Evolutionary conservation across 2,329 filamentous ascomycete genomes (phyloP).

Genomic region (Scopulariopsis brevicaulis): DNA sequence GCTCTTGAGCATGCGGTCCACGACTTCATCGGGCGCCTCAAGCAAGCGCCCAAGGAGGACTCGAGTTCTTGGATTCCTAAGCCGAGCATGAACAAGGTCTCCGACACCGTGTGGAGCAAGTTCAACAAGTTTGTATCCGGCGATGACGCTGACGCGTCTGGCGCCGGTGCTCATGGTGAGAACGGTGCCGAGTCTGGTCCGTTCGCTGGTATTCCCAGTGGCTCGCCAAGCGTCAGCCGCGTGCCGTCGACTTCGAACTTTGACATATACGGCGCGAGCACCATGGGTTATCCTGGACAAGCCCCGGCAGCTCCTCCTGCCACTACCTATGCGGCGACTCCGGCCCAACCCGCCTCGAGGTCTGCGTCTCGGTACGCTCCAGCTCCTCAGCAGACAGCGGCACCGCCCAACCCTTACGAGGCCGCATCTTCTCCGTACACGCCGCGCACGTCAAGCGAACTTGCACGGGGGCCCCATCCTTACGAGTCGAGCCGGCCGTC

Average conservation of each 20-base stretch:
- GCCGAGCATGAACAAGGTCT: slow-evolving; percentile 92
- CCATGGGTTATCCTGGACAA: slow-evolving; percentile 5
- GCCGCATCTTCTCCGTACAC: slow-evolving; percentile 10
- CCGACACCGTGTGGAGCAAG: slow-evolving; percentile 77
- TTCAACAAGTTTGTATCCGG: slow-evolving; percentile 97
- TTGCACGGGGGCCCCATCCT: slow-evolving; percentile 13
- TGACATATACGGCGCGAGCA: slow-evolving; percentile 57
- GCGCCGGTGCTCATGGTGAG: slow-evolving; percentile 43
- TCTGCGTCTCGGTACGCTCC: slow-evolving; percentile 40
- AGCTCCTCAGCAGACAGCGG: slow-evolving; percentile 15
- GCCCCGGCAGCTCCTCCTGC: slow-evolving; percentile 16
- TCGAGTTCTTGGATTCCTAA: slow-evolving; percentile 86
- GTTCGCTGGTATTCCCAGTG: slow-evolving; percentile 63
- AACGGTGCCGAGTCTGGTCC: slow-evolving; percentile 55
- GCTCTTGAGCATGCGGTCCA: slow-evolving; percentile 66
- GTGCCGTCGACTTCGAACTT: slow-evolving; percentile 59
- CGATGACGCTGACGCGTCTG: slow-evolving; percentile 72
- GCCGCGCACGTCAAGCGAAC: slow-evolving; percentile 17
- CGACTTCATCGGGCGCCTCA: slow-evolving; percentile 72
- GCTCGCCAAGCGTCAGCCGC: slow-evolving; percentile 64
- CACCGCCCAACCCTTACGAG: slow-evolving; percentile 15
- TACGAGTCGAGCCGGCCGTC: slow-evolving; percentile 21
- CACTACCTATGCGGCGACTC: slow-evolving; percentile 16
- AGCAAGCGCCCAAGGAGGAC: slow-evolving; percentile 72
- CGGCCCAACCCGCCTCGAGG: slow-evolving; percentile 9